A percentile compares a stretch with the other conserved stretches of the same genome.
Conservation (phyloP, 1,139 yeast genomes). For the Lodderomyces beijingensis region DNA sequence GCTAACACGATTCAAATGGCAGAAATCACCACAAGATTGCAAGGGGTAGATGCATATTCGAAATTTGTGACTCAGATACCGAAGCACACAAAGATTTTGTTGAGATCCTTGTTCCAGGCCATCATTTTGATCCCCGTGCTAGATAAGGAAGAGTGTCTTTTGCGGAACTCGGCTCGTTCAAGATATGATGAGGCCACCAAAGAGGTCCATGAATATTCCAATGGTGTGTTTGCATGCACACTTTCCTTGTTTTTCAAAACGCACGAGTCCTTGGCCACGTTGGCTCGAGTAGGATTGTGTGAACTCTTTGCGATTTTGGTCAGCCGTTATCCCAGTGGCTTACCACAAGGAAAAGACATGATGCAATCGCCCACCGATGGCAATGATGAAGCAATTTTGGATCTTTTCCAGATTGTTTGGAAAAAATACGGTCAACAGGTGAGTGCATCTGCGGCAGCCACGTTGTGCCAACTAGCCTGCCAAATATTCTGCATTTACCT, state of each 20-base stretch:
- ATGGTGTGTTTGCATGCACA: slow-evolving; percentile 19
- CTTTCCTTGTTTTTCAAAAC: slow-evolving; percentile 41
- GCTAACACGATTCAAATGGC: slow-evolving; percentile 56
- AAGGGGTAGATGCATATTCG: slow-evolving; percentile 29
- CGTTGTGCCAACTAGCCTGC: slow-evolving; percentile 16
- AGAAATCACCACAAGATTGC: slow-evolving; percentile 51
- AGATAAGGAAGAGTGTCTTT: not conserved
- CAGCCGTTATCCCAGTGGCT: not conserved
- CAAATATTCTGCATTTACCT: slow-evolving; percentile 30
- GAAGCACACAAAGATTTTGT: slow-evolving; percentile 28
- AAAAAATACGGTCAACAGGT: not conserved
- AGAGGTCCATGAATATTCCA: slow-evolving; percentile 25
- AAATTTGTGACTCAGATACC: slow-evolving; percentile 32
- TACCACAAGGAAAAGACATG: too few species aligned
- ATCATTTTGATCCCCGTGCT: slow-evolving; percentile 5
- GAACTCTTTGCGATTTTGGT: slow-evolving; percentile 13
- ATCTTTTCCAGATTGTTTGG: not conserved
- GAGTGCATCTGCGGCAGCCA: too few species aligned
- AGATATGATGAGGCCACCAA: slow-evolving; percentile 14
- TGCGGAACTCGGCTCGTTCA: too few species aligned
- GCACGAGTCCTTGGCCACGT: slow-evolving; percentile 36
- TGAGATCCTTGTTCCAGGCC: slow-evolving; percentile 33
- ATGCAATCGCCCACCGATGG: not conserved
- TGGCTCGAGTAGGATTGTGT: slow-evolving; percentile 27
- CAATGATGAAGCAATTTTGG: not conserved